Percentiles rank a stretch among this genome's conserved stretches.
Conservation (phyloP, 805 yeast genomes). For the Saccharomycopsis microspora region DNA sequence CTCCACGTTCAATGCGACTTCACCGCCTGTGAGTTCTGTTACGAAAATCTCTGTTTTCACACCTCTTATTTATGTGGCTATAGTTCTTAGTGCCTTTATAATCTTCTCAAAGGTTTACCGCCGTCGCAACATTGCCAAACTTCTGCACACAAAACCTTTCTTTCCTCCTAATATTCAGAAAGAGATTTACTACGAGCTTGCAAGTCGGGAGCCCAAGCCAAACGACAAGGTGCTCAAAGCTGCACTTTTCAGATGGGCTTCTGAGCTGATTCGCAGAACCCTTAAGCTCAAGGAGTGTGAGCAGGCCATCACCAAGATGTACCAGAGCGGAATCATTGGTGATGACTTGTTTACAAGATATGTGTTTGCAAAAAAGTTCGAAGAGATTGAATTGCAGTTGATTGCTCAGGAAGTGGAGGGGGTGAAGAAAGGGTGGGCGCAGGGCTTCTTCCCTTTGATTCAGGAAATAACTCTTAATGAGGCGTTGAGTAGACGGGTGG, state of each 20-base stretch:
- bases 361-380: conserved; percentile 63
- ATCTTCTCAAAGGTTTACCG: conserved; percentile 64
- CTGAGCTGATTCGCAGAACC: conserved; percentile 78
- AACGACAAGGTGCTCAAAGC: conserved; percentile 72
- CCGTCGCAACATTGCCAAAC: conserved; percentile 33
- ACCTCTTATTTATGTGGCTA: conserved; percentile 66
- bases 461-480: conserved; percentile 89
- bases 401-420: conserved; percentile 64
- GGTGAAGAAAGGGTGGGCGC: conserved; percentile 72
- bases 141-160: conserved; percentile 57
- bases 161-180: conserved; percentile 59
- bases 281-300: conserved; percentile 73
- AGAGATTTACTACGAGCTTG: conserved; percentile 50
- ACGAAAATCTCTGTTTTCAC: conserved; percentile 45
- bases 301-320: conserved; percentile 55
- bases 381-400: conserved; percentile 72
- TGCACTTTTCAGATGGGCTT: conserved; percentile 59
- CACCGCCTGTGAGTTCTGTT: neutral
- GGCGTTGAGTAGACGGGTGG: conserved; percentile 70
- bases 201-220: conserved; percentile 41
- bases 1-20: neutral
- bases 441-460: conserved; percentile 59
- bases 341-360: conserved; percentile 79
- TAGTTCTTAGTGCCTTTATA: conserved; percentile 53
- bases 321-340: conserved; percentile 84